Conservation (phyloP, 2,329 filamentous ascomycete species). For the Botrytis cinerea region DNA sequence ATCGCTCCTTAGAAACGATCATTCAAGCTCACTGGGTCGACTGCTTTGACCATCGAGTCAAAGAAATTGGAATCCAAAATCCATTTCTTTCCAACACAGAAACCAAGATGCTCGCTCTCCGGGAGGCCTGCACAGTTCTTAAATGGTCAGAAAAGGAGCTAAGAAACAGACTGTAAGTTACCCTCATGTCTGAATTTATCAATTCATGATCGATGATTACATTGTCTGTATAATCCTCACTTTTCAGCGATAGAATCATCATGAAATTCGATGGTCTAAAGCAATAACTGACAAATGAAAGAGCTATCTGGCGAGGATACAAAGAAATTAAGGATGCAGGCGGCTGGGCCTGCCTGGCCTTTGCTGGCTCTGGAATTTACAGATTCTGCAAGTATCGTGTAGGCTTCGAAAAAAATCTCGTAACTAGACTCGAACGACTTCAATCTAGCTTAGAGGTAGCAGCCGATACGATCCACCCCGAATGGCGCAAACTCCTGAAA, state of each 20-base stretch:
- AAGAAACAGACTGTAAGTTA: background rate
- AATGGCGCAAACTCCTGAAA: background rate
- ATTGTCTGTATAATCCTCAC: background rate
- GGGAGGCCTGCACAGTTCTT: background rate
- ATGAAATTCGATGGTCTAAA: background rate
- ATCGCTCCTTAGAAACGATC: background rate
- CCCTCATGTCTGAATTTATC: background rate
- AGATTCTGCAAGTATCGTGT: background rate
- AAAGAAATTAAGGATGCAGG: background rate
- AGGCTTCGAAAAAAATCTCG: background rate
- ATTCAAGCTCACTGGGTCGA: background rate
- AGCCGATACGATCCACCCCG: background rate
- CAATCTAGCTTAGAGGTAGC: background rate
- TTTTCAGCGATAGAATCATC: background rate
- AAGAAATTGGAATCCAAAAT: background rate
- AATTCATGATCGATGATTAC: background rate
- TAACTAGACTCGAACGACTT: background rate
- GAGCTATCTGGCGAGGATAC: background rate
- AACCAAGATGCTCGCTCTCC: background rate
- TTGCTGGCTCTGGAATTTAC: background rate
- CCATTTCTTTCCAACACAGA: background rate
- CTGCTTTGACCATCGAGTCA: background rate
- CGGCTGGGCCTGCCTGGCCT: background rate
- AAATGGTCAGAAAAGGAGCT: background rate
- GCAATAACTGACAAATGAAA: background rate